Conservation (phyloP, 345 rosid species). For the Syzygium jambos region DNA sequence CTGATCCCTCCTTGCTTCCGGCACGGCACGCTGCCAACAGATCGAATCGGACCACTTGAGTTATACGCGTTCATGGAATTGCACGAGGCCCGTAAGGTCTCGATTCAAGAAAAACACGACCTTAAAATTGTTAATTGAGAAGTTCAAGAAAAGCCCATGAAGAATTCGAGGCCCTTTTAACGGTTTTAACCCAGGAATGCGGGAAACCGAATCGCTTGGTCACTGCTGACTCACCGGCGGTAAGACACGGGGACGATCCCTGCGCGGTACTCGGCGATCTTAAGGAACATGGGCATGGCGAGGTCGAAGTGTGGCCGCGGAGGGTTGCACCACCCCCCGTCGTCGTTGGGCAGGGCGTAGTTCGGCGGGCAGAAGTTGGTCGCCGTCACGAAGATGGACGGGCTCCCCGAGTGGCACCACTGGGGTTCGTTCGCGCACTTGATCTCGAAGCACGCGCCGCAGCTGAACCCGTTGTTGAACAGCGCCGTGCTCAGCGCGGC, state of each 20-base stretch:
- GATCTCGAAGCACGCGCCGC: slow-evolving; percentile 67
- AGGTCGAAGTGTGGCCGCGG: slow-evolving; percentile 16
- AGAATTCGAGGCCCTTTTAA: not conserved
- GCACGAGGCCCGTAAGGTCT: no score
- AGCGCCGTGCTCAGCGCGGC: slow-evolving; percentile 70
- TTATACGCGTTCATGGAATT: not conserved
- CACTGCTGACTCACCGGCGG: slow-evolving; percentile 6
- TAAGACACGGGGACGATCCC: slow-evolving; percentile 16
- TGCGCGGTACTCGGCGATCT: slow-evolving; percentile 16
- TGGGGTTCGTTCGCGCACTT: slow-evolving; percentile 50
- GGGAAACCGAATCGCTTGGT: not conserved
- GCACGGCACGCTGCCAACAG: slow-evolving; percentile 38
- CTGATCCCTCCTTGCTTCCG: slow-evolving; percentile 55
- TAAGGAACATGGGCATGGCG: slow-evolving; percentile 19
- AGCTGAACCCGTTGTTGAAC: slow-evolving; percentile 57
- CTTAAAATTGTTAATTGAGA: no score
- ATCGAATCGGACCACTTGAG: not conserved
- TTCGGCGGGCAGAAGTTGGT: slow-evolving; percentile 67
- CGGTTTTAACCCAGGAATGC: not conserved
- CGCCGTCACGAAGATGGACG: slow-evolving; percentile 58
- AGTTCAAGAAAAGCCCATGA: not conserved
- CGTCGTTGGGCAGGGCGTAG: slow-evolving; percentile 10
- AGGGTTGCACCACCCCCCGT: slow-evolving; percentile 22
- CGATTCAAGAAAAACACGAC: no score
- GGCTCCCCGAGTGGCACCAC: slow-evolving; percentile 66